phyloP scores from a whole-genome alignment of 768 basidiomycete genomes.

The Trametes cinnabarina region DNA sequence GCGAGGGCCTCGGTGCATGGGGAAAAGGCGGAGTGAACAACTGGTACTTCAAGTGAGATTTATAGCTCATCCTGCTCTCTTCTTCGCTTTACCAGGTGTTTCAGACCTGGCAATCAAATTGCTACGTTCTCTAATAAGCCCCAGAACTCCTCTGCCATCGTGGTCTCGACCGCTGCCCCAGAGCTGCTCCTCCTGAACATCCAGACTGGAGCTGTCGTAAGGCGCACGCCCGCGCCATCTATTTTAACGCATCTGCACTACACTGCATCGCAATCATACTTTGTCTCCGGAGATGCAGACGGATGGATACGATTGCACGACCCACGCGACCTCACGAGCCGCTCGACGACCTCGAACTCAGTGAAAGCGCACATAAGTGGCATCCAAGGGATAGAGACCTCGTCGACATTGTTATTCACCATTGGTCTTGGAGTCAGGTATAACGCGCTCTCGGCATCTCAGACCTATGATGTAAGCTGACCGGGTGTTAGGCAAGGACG shows the following conservation, averaged over 20 bases:
- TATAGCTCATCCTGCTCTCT: slow-evolving; percentile 23
- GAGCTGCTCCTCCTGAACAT: slow-evolving; percentile 73
- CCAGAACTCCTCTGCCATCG: slow-evolving; percentile 53
- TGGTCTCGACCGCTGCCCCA: slow-evolving; percentile 54
- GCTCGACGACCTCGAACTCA: slow-evolving; percentile 35
- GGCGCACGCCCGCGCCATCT: slow-evolving; percentile 56
- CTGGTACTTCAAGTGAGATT: slow-evolving; percentile 70
- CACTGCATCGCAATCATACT: slow-evolving; percentile 48
- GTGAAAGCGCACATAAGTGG: slow-evolving; percentile 81
- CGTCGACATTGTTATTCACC: slow-evolving; percentile 79
- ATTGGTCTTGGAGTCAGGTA: slow-evolving; percentile 88
- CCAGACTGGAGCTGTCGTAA: slow-evolving; percentile 63
- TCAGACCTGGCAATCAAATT: slow-evolving; percentile 34
- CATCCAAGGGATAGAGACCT: slow-evolving; percentile 75
- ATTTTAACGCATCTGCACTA: slow-evolving; percentile 63
- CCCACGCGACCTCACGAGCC: slow-evolving; percentile 57
- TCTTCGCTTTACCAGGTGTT: background rate
- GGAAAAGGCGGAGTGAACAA: slow-evolving; percentile 82
- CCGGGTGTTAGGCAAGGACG: slow-evolving; percentile 66
- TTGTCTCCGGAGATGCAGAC: slow-evolving; percentile 70
- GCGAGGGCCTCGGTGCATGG: slow-evolving; percentile 75
- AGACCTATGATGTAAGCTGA: background rate
- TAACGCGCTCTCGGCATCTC: background rate
- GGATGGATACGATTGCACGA: slow-evolving; percentile 73
- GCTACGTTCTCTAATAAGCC: slow-evolving; percentile 45